phyloP scores from a whole-genome alignment of 768 basidiomycete species.

The Termitomyces heimii region DNA sequence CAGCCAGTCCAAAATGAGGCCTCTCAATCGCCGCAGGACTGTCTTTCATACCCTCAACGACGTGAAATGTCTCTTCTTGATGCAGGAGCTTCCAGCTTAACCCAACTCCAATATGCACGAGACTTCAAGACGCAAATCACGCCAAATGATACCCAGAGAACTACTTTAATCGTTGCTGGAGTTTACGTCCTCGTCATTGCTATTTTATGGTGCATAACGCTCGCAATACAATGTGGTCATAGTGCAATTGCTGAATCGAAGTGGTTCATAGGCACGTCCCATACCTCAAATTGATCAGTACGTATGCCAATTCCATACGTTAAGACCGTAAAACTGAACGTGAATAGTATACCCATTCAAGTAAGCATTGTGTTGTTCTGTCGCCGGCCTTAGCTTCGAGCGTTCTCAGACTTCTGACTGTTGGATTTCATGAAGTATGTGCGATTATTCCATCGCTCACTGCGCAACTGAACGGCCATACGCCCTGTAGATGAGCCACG shows the following conservation, averaged over 20 bases:
- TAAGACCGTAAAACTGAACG: neutral
- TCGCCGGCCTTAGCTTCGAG: neutral
- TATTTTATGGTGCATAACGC: slow-evolving; percentile 62
- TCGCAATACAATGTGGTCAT: neutral
- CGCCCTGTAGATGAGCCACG: slow-evolving; percentile 75
- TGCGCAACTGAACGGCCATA: neutral
- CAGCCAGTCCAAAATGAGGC: slow-evolving; percentile 8
- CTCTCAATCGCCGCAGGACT: neutral
- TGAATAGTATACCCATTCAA: slow-evolving; percentile 84
- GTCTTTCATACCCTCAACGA: neutral
- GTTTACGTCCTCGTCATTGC: slow-evolving; percentile 69
- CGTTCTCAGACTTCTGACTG: slow-evolving; percentile 60
- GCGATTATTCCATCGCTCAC: neutral
- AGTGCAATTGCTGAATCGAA: neutral
- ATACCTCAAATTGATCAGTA: slow-evolving; percentile 29
- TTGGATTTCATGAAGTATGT: slow-evolving; percentile 82
- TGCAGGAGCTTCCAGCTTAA: neutral
- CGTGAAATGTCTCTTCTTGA: slow-evolving; percentile 8
- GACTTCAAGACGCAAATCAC: slow-evolving; percentile 41
- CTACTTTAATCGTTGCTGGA: slow-evolving; percentile 76
- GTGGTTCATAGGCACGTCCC: neutral
- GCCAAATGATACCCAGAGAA: slow-evolving; percentile 68
- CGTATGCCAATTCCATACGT: slow-evolving; percentile 18
- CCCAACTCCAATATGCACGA: slow-evolving; percentile 24
- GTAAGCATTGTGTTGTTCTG: slow-evolving; percentile 35